Conservation (phyloP, 139 green algal species). For the Chlorella sp. region DNA sequence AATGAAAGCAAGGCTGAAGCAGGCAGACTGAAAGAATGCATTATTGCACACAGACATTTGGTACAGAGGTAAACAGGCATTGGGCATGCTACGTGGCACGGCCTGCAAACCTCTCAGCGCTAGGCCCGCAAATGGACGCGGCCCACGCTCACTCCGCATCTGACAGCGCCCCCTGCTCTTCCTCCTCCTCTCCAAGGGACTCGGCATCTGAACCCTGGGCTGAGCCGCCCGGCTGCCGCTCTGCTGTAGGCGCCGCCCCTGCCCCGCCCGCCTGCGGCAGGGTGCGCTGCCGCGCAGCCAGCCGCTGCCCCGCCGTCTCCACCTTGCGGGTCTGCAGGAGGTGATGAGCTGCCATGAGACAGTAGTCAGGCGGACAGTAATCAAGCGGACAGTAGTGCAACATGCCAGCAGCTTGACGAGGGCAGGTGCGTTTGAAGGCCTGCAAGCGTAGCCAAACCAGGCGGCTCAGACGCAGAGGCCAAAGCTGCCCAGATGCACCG, state of each 20-base stretch:
- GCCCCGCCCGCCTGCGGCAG: not conserved
- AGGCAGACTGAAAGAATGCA: too few species aligned
- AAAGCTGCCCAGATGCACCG: not conserved
- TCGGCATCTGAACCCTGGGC: not conserved
- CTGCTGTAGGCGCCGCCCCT: too few species aligned
- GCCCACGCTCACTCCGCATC: not conserved
- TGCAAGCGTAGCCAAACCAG: too few species aligned
- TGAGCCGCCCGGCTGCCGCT: too few species aligned
- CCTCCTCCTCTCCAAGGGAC: not conserved
- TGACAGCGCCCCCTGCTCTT: not conserved
- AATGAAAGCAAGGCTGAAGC: too few species aligned
- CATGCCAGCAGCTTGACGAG: not conserved
- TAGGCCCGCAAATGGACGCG: too few species aligned
- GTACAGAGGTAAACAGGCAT: too few species aligned
- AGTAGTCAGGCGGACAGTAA: not conserved
- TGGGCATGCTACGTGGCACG: too few species aligned
- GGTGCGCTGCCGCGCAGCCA: not conserved
- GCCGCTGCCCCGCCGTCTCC: conserved; percentile 15
- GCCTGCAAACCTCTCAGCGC: too few species aligned
- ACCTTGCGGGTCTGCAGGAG: conserved; percentile 28
- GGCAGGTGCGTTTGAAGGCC: too few species aligned
- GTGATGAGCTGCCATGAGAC: not conserved
- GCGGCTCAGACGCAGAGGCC: not conserved
- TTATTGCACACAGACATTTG: too few species aligned
- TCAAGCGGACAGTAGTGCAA: not conserved